Base-by-base conservation (phyloP, 2,329 filamentous ascomycete species). In the Pseudogymnoascus sp. region DNA sequence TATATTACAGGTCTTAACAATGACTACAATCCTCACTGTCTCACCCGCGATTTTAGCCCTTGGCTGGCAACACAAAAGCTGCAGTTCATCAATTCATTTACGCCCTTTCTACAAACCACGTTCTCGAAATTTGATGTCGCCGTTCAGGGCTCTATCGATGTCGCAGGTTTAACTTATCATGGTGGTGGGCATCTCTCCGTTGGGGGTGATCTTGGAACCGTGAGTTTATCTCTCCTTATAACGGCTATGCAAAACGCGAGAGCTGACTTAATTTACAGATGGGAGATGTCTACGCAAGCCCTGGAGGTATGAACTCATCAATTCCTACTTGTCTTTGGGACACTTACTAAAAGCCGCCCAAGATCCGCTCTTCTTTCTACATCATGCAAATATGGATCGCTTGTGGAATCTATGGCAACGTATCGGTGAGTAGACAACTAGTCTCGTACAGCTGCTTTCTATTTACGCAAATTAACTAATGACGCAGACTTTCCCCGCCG, bases 331-430 rank as follows among this genome's bases (percentile, higher is more conserved):
- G 18, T 42, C 38, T 18, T 42, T 42, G 38, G 18, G 38, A 18
- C 8, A 7, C 16, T 42, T 42, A 42, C 38, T 42, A 18, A 42
- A 18, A 18, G 6, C 70, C 7, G 62, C 62, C 40, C 4, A 81
- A 83, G 68, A 72, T 59, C 70, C 74, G 0, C 23, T 77, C 18
- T 77, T 77, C 63, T 76, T 70, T 36, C 59, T 71, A 2, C 70
- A 72, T 59, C 70, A 72, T 42, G 66, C 67, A 11, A 70, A 70
- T 60, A 31, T 71, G 3, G 70, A 72, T 40, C 63, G 68, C 4
- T 18, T 69, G 14, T 75, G 70, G 72, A 69, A 72, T 66, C 65
- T 67, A 11, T 76, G 75, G 75, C 72, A 76, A 23, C 62, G 62
- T 44, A 36, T 25, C 66, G 68, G 71, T 60, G 75, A 72, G 71